A percentile compares a stretch with the other conserved stretches of the same genome.
Evolutionary conservation across 192 early-diverging fungal species (phyloP).

Genomic region (Backusella circina): DNA sequence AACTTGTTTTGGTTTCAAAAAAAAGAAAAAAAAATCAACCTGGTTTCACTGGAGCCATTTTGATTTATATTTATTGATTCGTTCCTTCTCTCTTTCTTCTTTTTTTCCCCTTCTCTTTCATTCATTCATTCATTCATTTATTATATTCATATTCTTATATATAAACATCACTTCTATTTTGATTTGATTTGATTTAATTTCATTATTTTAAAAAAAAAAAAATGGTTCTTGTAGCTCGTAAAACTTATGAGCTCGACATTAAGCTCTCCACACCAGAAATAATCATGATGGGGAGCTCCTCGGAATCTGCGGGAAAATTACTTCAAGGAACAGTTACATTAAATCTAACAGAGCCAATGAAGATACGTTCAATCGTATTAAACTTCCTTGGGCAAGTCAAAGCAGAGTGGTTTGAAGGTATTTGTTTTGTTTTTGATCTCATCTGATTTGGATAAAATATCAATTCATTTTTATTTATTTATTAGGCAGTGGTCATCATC

Average conservation of each 20-base stretch:
- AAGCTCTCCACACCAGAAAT: constrained; percentile 11
- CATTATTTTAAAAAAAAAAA: too few species aligned
- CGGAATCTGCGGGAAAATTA: constrained; percentile 41
- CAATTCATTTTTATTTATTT: not conserved
- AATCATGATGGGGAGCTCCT: constrained; percentile 7
- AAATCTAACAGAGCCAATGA: constrained; percentile 41
- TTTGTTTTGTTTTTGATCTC: constrained; percentile 1
- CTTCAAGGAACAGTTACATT: constrained; percentile 51
- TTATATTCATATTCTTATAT: not conserved
- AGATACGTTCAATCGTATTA: constrained; percentile 44
- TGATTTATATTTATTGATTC: not conserved
- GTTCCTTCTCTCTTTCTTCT: not conserved
- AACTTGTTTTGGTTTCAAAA: not conserved
- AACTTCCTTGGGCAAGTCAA: constrained; percentile 52
- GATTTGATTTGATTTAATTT: not conserved
- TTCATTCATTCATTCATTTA: too few species aligned
- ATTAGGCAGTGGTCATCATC: constrained; percentile 18
- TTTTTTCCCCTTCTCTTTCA: not conserved
- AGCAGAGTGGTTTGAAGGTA: constrained; percentile 42
- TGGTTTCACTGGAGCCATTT: not conserved
- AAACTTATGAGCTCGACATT: constrained; percentile 18
- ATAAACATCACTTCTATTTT: not conserved
- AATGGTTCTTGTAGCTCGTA: not conserved
- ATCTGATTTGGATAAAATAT: not conserved
- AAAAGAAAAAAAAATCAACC: not conserved